phyloP scores from a whole-genome alignment of 257 asterid species.

The Datura wrightii region DNA sequence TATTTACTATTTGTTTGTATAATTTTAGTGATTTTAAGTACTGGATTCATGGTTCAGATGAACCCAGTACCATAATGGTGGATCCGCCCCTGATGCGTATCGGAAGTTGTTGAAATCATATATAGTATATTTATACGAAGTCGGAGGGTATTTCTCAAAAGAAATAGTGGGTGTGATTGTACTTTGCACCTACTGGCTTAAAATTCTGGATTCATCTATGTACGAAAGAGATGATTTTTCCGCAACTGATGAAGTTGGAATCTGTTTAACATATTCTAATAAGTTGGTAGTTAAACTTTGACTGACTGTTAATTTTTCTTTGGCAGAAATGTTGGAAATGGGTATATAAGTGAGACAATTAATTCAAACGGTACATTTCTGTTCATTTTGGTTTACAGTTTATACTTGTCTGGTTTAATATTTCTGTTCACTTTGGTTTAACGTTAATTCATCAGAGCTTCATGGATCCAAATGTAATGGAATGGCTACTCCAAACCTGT shows the following conservation, averaged over 20 bases:
- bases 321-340: slow-evolving; percentile 36
- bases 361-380: slow-evolving; percentile 38
- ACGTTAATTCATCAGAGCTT: slow-evolving; percentile 9
- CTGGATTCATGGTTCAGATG: no score
- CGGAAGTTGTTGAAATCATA: not conserved
- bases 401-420: slow-evolving; percentile 2
- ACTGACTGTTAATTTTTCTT: not conserved
- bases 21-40: no score
- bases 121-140: not conserved
- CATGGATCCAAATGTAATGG: slow-evolving; percentile 40
- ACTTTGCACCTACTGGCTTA: not conserved
- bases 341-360: slow-evolving; percentile 29
- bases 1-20: no score
- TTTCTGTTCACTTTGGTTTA: slow-evolving; percentile 9
- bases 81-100: no score
- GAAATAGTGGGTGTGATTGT: not conserved
- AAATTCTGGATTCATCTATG: not conserved
- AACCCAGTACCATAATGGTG: no score
- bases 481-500: slow-evolving; percentile 51
- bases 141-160: not conserved
- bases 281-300: not conserved
- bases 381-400: not conserved
- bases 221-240: not conserved
- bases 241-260: not conserved
- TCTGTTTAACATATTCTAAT: not conserved